phyloP scores from a whole-genome alignment of 1,284 basidiomycete species.

The Ustilago esculenta region DNA sequence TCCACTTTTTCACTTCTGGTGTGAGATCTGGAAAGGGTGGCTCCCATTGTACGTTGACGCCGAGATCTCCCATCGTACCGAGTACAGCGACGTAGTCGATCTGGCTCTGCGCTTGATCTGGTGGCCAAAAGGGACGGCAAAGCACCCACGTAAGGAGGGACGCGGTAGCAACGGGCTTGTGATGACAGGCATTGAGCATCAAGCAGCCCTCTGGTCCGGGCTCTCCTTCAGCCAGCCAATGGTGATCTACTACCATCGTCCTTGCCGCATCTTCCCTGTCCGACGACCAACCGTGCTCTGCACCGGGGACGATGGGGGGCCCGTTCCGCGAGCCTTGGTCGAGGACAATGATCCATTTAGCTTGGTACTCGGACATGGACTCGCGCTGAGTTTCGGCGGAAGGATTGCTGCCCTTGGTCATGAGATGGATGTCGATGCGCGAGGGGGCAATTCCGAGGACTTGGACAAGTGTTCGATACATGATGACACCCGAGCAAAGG shows the following conservation, averaged over 20 bases:
- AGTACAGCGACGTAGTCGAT: constrained; percentile 54
- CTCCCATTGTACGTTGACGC: constrained; percentile 49
- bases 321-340: constrained; percentile 56
- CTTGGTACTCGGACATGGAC: constrained; percentile 25
- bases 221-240: constrained; percentile 27
- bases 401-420: constrained; percentile 48
- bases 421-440: constrained; percentile 46
- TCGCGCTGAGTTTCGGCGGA: constrained; percentile 23
- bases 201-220: constrained; percentile 47
- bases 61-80: constrained; percentile 54
- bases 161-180: constrained; percentile 44
- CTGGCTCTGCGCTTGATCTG: constrained; percentile 12
- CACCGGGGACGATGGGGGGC: constrained; percentile 39
- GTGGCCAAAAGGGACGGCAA: constrained; percentile 41
- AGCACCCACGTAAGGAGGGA: constrained; percentile 52
- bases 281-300: constrained; percentile 44
- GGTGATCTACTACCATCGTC: constrained; percentile 54
- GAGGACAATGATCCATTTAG: constrained; percentile 51
- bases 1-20: constrained; percentile 49
- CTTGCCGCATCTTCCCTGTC: constrained; percentile 11
- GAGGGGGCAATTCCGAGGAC: constrained; percentile 25
- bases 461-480: constrained; percentile 47
- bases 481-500: constrained; percentile 45
- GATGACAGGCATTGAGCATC: constrained; percentile 52
- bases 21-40: constrained; percentile 53